phyloP scores from a whole-genome alignment of 768 basidiomycete genomes.

The Tylopilus felleus region DNA sequence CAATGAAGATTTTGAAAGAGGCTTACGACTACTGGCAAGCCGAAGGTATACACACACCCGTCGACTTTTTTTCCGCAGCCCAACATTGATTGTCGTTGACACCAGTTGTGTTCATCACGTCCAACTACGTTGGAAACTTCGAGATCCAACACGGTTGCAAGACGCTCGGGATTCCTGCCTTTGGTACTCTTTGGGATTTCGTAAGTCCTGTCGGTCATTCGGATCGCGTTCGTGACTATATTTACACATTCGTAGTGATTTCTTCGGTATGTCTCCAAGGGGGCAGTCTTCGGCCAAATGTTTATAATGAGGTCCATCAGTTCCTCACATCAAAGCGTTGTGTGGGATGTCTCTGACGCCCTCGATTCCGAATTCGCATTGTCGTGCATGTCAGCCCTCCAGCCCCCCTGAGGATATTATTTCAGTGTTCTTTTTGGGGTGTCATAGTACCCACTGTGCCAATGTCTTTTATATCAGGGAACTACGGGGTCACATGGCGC shows the following conservation, averaged over 20 bases:
- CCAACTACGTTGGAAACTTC: conserved; percentile 74
- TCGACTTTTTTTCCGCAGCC: neutral
- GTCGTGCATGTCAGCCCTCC: conserved; percentile 5
- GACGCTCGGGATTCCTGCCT: conserved; percentile 61
- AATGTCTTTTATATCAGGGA: neutral
- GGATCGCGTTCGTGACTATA: neutral
- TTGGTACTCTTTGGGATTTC: conserved; percentile 74
- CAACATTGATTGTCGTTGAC: neutral
- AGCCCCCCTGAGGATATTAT: neutral
- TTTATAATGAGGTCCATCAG: neutral
- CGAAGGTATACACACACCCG: conserved; percentile 44
- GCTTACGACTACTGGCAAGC: conserved; percentile 67
- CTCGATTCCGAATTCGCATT: conserved; percentile 1
- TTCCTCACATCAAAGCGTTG: conserved; percentile 5
- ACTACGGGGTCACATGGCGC: conserved; percentile 3
- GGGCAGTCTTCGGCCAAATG: neutral
- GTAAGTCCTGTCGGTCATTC: conserved; percentile 25
- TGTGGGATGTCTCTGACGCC: conserved; percentile 3
- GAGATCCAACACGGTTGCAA: conserved; percentile 82
- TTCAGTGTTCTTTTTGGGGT: conserved; percentile 1
- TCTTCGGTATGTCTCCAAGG: neutral
- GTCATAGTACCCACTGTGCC: conserved; percentile 1
- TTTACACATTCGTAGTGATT: conserved; percentile 21
- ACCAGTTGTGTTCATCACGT: conserved; percentile 76
- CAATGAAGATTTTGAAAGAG: conserved; percentile 73